Base-by-base conservation (phyloP, 805 yeast species). In the Huiozyma naganishii region DNA sequence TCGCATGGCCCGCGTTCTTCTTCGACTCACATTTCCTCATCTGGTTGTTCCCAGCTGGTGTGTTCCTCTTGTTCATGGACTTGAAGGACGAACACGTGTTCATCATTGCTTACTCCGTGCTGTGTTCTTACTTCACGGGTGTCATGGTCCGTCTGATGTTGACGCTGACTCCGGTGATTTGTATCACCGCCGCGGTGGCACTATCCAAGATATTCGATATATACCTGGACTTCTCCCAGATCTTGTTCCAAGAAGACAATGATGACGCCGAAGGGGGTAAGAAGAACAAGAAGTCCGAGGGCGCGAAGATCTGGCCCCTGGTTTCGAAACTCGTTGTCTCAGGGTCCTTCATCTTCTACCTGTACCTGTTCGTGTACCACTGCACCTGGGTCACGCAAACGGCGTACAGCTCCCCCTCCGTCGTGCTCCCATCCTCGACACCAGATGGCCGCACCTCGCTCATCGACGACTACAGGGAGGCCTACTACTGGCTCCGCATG, bases 1-100 rank as follows among this genome's bases (percentile, higher is more conserved):
- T 97, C n/a, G 95, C 98, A 4, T 92, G 99, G 99, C 95, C 97
- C 8, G 79, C 97, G 9, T 94, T 92, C 65, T 92, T 87, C 76
- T 86, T 90, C 62, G 98, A 92, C 64, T 81, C 92, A 41, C 85
- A 80, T 57, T 77, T 90, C 72, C 72, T 92, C 66, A 85, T 90
- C 57, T 94, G 98, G 98, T 72, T 92, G 53, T 92, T 92, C 85
- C 98, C 99, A 42, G 97, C 89, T 6, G 99, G 98, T 50, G 83
- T 94, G 41, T 92, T 84, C 68, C 66, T 92, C 52, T 74, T 90
- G 53, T 84, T 92, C 76, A 84, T 84, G 64, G 96, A 92, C 47
- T 72, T 92, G 59, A 75, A 79, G 44, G 85, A 92, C 61, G 97
- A 89, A 68, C 95, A 90, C 53, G 84, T 92, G 35, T 94, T 94